Conservation (phyloP, 2,329 filamentous ascomycete species). For the Sclerotinia glacialis region DNA sequence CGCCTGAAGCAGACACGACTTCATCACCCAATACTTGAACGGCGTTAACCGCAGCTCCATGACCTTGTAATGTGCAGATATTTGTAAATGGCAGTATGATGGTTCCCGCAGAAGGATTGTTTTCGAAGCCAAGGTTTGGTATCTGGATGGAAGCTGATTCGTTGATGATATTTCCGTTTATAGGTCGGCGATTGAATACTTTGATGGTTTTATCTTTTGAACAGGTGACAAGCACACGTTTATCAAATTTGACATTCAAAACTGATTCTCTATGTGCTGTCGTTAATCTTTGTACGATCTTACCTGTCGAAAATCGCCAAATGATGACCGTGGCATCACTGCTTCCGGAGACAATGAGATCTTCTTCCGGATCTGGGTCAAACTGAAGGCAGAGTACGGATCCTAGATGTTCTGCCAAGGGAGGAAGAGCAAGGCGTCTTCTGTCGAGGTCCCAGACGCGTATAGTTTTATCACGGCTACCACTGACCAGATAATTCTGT, state of each 20-base stretch:
- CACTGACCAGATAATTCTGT: constrained; percentile 82
- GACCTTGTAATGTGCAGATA: constrained; percentile 77
- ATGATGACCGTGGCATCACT: constrained; percentile 88
- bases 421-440: constrained; percentile 69
- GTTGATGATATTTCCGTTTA: constrained; percentile 58
- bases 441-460: constrained; percentile 83
- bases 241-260: constrained; percentile 88
- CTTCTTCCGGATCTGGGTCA: constrained; percentile 80
- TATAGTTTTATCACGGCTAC: constrained; percentile 83
- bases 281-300: constrained; percentile 71
- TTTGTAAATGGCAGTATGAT: constrained; percentile 66
- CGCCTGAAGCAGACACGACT: constrained; percentile 92
- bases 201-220: constrained; percentile 98
- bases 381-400: constrained; percentile 96
- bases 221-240: constrained; percentile 87
- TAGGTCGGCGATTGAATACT: constrained; percentile 78
- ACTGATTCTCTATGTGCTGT: constrained; percentile 87
- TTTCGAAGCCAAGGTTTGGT: constrained; percentile 54
- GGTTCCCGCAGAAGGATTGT: constrained; percentile 46
- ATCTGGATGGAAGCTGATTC: constrained; percentile 53
- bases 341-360: constrained; percentile 91
- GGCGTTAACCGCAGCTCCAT: constrained; percentile 90
- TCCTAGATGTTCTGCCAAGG: constrained; percentile 72
- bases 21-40: constrained; percentile 84
- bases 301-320: constrained; percentile 89